Evolutionary conservation across 75 land plant genomes (phyloP), one percentile per base, ranked within the genome.

Genomic region (Pseudotsuga menziesii): DNA sequence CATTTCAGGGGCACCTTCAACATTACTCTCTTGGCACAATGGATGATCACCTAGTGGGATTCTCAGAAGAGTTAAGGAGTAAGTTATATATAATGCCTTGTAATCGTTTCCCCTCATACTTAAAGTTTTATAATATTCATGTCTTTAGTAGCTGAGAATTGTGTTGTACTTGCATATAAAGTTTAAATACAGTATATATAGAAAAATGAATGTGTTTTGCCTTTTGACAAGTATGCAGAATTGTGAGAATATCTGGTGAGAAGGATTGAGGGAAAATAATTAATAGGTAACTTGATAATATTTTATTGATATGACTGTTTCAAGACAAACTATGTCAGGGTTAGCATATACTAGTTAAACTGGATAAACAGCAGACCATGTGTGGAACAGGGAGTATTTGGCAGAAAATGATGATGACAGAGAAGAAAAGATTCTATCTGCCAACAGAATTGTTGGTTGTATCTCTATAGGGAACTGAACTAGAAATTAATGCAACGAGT

Each of bases 21-120:
- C 76, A 75, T 22, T 27, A 84, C 69, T 77, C 79, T 58, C 52
- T 74, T 32, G 72, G 78, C 25, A 80, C 81, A 74, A 72, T 60
- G 58, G 93, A 91, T 83, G 89, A 84, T n/a, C 88, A 91, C 79
- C 87, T 89, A 56, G 74, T 87, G 44, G 94, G 89, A 78, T 91
- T 89, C 74, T 87, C 91, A 22, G 91, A 91, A 76, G 89, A 91
- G 36, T 35, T 91, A 59, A 87, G 86, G 85, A 85, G 94, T 91
- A 84, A 56, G 81, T 56, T 60, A 19, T 14, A 4, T 9, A n/a
- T 61, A 17, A 39, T 76, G n/a, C 2, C 27, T 76, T 76, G 36
- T 27, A 20, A 3, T 2, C 48, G 7, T 59, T 48, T 5, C n/a
- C 20, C 61, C n/a, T 75, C 57, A 5, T 75, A 23, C 57, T 23